Evolutionary conservation across 345 rosid genomes (phyloP).

Genomic region (Rhodomyrtus tomentosa): DNA sequence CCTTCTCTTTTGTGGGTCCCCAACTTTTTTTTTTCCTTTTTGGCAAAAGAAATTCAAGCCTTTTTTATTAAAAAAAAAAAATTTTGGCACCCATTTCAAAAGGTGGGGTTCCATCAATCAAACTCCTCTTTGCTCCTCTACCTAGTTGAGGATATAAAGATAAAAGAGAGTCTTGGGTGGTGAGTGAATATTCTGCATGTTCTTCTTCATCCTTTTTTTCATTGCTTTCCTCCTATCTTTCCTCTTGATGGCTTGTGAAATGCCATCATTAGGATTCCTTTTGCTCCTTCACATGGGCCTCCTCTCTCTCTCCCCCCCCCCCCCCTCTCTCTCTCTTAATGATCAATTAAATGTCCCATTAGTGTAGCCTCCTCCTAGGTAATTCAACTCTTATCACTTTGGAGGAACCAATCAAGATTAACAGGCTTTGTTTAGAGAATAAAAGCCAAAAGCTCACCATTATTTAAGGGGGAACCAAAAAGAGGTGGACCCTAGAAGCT

Average conservation of each 20-base stretch:
- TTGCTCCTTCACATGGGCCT: conserved; percentile 1
- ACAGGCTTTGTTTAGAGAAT: background rate
- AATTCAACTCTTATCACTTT: background rate
- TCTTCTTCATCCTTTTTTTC: background rate
- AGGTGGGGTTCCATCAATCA: conserved; percentile 37
- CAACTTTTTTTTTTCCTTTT: background rate
- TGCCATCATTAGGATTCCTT: conserved; percentile 1
- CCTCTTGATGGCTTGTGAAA: background rate
- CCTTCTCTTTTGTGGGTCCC: conserved; percentile 8
- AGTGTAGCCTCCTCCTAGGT: background rate
- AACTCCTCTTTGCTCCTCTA: conserved; percentile 8
- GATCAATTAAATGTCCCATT: background rate
- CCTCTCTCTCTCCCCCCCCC: background rate
- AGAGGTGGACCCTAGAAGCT: background rate
- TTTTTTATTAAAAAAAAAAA: too few species aligned
- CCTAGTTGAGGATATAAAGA: background rate
- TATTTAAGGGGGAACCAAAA: background rate
- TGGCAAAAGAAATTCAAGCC: conserved; percentile 4
- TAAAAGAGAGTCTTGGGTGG: background rate
- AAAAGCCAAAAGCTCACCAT: background rate
- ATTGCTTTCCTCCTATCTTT: background rate
- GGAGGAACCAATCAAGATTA: background rate
- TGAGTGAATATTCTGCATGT: conserved; percentile 1
- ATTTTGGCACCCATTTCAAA: conserved; percentile 7
- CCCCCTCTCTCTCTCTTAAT: background rate